Conservation (phyloP, 2,329 filamentous ascomycete genomes). For the Harringtonia aguacate region DNA sequence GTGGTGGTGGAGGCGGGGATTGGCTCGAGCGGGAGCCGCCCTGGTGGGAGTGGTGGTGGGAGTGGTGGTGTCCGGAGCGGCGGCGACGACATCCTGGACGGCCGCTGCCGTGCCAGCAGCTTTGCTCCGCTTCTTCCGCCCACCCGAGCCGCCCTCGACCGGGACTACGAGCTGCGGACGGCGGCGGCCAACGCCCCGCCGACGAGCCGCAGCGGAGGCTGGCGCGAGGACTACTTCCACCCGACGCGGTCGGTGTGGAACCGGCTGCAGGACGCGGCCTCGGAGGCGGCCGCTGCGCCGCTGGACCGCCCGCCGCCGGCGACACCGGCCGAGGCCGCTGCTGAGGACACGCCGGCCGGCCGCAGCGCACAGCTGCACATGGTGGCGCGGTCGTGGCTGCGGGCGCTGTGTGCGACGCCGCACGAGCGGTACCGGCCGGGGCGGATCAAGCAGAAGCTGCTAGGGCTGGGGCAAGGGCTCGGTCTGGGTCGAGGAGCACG, state of each 20-base stretch:
- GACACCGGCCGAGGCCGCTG: slow-evolving; percentile 2
- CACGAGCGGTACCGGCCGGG: slow-evolving; percentile 36
- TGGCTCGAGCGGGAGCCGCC: slow-evolving; percentile 8
- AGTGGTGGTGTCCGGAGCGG: no score
- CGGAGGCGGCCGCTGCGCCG: slow-evolving; percentile 31
- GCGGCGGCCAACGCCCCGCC: slow-evolving; percentile 4
- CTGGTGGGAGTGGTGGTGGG: no score
- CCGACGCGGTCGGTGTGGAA: slow-evolving; percentile 42
- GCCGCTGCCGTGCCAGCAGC: no score
- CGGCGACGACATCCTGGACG: no score
- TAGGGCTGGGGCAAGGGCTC: slow-evolving; percentile 27
- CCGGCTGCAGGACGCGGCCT: slow-evolving; percentile 43
- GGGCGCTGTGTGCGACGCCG: slow-evolving; percentile 45
- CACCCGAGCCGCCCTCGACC: slow-evolving; percentile 31
- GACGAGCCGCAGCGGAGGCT: slow-evolving; percentile 21
- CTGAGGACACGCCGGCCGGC: not conserved
- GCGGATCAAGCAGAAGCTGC: slow-evolving; percentile 38
- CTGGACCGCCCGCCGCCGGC: slow-evolving; percentile 10
- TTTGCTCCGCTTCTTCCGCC: no score
- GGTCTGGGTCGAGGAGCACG: slow-evolving; percentile 16
- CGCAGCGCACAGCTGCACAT: not conserved
- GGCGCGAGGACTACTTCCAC: slow-evolving; percentile 48
- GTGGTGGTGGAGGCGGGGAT: slow-evolving; percentile 31
- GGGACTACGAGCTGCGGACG: slow-evolving; percentile 23
- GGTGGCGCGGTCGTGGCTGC: slow-evolving; percentile 33